Evolutionary conservation across 108 stramenopile species (phyloP).

Genomic region (Craspedostauros australis): DNA sequence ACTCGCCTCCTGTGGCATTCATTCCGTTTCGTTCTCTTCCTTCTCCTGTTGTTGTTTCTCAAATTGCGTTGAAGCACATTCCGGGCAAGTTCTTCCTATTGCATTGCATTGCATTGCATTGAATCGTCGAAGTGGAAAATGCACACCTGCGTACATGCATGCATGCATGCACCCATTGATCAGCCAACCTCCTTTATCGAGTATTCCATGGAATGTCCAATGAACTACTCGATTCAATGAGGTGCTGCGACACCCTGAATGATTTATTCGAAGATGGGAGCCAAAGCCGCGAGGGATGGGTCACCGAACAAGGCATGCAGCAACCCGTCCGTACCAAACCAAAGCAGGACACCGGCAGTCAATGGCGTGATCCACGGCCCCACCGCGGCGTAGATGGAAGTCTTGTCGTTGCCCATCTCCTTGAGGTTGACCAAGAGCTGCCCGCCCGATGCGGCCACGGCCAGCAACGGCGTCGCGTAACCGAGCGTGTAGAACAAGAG

Average conservation of each 20-base stretch:
- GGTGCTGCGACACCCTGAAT: no score
- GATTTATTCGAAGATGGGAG: slow-evolving; percentile 44
- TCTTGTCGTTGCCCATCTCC: slow-evolving; percentile 22
- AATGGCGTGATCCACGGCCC: slow-evolving; percentile 68
- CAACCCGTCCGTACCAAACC: slow-evolving; percentile 74
- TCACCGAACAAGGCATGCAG: slow-evolving; percentile 69
- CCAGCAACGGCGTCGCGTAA: slow-evolving; percentile 71
- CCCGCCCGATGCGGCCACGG: slow-evolving; percentile 69
- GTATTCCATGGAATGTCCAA: no score
- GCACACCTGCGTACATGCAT: no score
- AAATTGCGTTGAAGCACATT: no score
- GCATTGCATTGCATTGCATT: background rate
- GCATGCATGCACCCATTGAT: no score
- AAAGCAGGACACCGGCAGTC: slow-evolving; percentile 68
- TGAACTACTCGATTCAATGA: no score
- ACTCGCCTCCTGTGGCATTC: no score
- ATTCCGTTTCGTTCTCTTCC: no score
- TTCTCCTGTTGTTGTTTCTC: no score
- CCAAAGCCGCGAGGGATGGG: slow-evolving; percentile 68
- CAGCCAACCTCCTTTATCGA: no score
- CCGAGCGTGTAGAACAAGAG: slow-evolving; percentile 72
- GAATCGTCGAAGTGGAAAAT: background rate
- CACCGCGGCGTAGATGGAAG: slow-evolving; percentile 29
- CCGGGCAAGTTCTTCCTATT: background rate
- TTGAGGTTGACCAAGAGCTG: slow-evolving; percentile 61